phyloP scores from a whole-genome alignment of 176 grass and related monocot genomes.

The Guadua angustifolia region DNA sequence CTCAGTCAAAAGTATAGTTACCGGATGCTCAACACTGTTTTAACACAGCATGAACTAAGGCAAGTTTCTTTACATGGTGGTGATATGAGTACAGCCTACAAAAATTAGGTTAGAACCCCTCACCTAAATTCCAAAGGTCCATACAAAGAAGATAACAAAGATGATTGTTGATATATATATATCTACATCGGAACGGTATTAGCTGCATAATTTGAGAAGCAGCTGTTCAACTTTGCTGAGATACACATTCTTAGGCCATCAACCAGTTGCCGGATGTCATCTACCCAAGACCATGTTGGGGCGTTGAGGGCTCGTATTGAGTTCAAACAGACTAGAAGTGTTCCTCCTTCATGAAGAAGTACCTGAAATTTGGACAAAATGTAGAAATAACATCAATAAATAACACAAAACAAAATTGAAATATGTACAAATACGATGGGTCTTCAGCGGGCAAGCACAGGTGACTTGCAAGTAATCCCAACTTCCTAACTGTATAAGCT shows the following conservation, averaged over 20 bases:
- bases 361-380: conserved; percentile 56
- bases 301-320: conserved; percentile 88
- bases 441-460: not conserved
- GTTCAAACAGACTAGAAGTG: conserved; percentile 92
- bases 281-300: conserved; percentile 77
- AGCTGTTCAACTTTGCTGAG: conserved; percentile 47
- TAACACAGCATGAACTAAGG: not conserved
- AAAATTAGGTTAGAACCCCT: conserved; percentile 47
- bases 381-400: not conserved
- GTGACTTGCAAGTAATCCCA: not conserved
- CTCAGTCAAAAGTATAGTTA: not conserved
- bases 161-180: conserved; percentile 25
- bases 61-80: too few species aligned
- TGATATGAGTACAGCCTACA: conserved; percentile 18
- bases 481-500: too few species aligned
- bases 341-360: conserved; percentile 93
- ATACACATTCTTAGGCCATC: conserved; percentile 52
- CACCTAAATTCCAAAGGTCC: conserved; percentile 27
- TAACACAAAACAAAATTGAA: not conserved
- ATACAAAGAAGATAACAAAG: conserved; percentile 2
- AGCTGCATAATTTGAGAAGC: conserved; percentile 37
- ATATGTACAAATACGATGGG: not conserved
- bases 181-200: conserved; percentile 46
- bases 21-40: not conserved
- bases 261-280: conserved; percentile 64